These are phyloP conservation scores for Pisolithus tinctorius DNA, from an alignment of 768 basidiomycete genomes.

Conservation along the genomic window DNA sequence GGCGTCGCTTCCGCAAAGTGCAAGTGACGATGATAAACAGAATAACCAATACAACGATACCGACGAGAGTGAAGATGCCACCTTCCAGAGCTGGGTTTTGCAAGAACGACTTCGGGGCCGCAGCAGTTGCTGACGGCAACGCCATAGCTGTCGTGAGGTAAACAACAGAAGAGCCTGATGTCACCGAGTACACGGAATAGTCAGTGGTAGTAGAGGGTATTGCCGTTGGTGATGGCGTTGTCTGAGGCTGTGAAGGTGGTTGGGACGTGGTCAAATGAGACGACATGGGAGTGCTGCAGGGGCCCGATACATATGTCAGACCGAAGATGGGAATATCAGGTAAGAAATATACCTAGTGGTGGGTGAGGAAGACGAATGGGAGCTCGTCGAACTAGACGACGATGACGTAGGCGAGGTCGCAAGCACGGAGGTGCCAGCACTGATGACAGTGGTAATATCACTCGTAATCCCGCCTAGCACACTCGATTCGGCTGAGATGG, in stretches of 20 bases:
- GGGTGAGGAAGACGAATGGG: background rate
- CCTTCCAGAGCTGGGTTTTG: constrained; percentile 61
- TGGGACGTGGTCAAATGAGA: constrained; percentile 9
- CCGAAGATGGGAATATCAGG: background rate
- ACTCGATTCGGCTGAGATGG: background rate
- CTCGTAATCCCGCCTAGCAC: background rate
- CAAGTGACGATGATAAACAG: constrained; percentile 40
- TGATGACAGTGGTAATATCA: constrained; percentile 11
- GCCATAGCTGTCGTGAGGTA: constrained; percentile 27
- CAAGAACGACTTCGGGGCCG: constrained; percentile 40
- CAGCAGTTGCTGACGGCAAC: constrained; percentile 15
- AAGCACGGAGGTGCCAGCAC: constrained; percentile 6
- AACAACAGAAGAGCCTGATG: constrained; percentile 21
- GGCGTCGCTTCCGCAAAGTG: constrained; percentile 42
- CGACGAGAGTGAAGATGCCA: constrained; percentile 48
- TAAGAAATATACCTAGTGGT: constrained; percentile 16
- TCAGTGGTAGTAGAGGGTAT: constrained; percentile 17
- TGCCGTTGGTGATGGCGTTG: constrained; percentile 1
- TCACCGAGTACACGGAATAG: constrained; percentile 11
- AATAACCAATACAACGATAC: constrained; percentile 40
- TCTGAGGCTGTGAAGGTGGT: constrained; percentile 8
- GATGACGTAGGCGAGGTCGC: constrained; percentile 16
- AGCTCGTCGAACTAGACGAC: constrained; percentile 19
- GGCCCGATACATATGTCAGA: constrained; percentile 10
- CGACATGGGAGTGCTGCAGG: constrained; percentile 10